These are phyloP conservation scores for Ogataea hybrid DNA, from an alignment of 1,139 yeast species.

Conservation along the genomic window DNA sequence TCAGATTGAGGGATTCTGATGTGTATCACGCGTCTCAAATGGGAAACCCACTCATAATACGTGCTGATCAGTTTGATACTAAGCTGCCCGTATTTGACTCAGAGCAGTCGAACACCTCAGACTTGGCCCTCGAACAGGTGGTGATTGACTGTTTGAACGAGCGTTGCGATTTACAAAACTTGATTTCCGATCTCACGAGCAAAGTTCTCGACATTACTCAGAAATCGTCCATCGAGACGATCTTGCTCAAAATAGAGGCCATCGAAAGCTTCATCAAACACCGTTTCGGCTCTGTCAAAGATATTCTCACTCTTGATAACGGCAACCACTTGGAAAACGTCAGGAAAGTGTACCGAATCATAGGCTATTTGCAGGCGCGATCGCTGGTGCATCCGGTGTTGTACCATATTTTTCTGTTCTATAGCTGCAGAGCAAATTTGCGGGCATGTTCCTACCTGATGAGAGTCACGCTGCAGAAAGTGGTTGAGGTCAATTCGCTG, in stretches of 20 bases:
- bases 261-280: constrained; percentile 18
- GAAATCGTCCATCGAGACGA: constrained; percentile 17
- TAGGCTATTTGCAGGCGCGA: constrained; percentile 22
- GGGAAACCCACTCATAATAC: constrained; percentile 41
- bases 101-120: constrained; percentile 23
- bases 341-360: constrained; percentile 22
- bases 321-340: constrained; percentile 21
- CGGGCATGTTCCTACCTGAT: constrained; percentile 22
- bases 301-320: constrained; percentile 19
- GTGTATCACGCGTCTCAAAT: constrained; percentile 36
- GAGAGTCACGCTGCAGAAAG: constrained; percentile 15
- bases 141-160: constrained; percentile 23
- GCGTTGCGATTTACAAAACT: constrained; percentile 17
- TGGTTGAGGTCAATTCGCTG: constrained; percentile 22
- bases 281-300: constrained; percentile 21
- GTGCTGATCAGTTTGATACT: constrained; percentile 39
- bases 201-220: constrained; percentile 23
- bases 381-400: constrained; percentile 27
- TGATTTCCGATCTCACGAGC: constrained; percentile 19
- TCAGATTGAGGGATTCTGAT: constrained; percentile 41
- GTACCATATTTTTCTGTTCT: constrained; percentile 27
- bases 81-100: constrained; percentile 33
- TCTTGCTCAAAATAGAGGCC: constrained; percentile 16
- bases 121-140: constrained; percentile 27
- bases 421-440: constrained; percentile 22